phyloP scores from a whole-genome alignment of 805 yeast genomes.

The Yarrowia sp. region DNA sequence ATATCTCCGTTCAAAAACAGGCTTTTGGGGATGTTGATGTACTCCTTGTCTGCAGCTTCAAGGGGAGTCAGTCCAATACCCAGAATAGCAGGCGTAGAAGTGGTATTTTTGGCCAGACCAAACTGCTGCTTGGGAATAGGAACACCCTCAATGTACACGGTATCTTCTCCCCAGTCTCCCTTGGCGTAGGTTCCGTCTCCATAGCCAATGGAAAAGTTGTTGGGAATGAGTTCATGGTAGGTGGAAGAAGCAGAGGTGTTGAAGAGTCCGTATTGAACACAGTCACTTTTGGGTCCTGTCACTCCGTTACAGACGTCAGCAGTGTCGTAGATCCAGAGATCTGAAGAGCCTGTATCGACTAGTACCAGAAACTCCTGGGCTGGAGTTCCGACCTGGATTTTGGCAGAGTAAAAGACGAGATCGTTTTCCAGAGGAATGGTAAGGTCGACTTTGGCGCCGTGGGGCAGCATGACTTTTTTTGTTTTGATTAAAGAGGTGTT shows the following conservation, averaged over 20 bases:
- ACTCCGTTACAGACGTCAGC: not conserved
- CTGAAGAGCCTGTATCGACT: constrained; percentile 70
- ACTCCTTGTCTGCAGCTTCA: constrained; percentile 27
- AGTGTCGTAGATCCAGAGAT: constrained; percentile 50
- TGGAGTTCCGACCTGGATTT: constrained; percentile 51
- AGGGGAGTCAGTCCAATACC: constrained; percentile 29
- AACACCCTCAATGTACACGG: constrained; percentile 47
- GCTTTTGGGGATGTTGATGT: constrained; percentile 37
- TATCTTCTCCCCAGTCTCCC: constrained; percentile 63
- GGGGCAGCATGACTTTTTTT: not conserved
- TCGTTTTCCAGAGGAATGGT: not conserved
- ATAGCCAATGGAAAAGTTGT: constrained; percentile 32
- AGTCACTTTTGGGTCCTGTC: too few species aligned
- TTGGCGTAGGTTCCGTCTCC: constrained; percentile 41
- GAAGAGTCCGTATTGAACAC: constrained; percentile 1
- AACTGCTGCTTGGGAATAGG: constrained; percentile 39
- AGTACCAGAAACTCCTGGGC: constrained; percentile 50
- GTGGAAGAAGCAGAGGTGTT: constrained; percentile 28
- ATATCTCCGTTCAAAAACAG: constrained; percentile 42
- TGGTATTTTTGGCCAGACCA: constrained; percentile 26
- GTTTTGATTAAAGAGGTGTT: not conserved
- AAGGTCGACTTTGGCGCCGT: not conserved
- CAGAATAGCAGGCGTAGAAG: constrained; percentile 26
- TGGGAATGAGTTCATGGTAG: constrained; percentile 36
- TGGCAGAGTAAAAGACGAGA: not conserved